Conservation (phyloP, 306 rosid genomes). For the Casuarina cunninghamiana region DNA sequence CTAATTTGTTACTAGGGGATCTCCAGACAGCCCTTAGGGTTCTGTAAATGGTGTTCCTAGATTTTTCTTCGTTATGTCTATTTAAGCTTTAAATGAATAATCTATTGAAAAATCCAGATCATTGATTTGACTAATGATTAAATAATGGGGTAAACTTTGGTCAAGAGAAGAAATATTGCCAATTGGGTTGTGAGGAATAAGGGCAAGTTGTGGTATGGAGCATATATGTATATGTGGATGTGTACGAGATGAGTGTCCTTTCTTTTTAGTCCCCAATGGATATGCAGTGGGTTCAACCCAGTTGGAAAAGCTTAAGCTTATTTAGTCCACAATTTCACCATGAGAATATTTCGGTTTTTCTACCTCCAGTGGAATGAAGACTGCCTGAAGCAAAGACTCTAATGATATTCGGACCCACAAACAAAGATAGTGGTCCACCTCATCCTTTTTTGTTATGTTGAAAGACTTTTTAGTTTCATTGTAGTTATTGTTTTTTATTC, state of each 20-base stretch:
- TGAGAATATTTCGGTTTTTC: too few relatives aligned
- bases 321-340: too few relatives aligned
- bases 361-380: too few relatives aligned
- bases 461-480: not conserved
- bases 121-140: not conserved
- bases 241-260: not conserved
- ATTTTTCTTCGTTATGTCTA: not conserved
- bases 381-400: too few relatives aligned
- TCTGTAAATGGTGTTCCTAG: not conserved
- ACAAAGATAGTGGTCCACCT: not conserved
- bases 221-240: not conserved
- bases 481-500: not conserved
- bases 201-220: not conserved
- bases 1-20: not conserved
- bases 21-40: not conserved
- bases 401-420: too few relatives aligned
- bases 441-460: not conserved
- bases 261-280: not conserved
- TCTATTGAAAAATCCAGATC: not conserved
- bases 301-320: too few relatives aligned
- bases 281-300: too few relatives aligned
- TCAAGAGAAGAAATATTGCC: not conserved
- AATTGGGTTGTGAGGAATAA: not conserved
- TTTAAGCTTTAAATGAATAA: not conserved
- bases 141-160: not conserved